These are phyloP conservation scores for Fabrea salina DNA, from an alignment of 169 alveolate species.

Conservation along the genomic window DNA sequence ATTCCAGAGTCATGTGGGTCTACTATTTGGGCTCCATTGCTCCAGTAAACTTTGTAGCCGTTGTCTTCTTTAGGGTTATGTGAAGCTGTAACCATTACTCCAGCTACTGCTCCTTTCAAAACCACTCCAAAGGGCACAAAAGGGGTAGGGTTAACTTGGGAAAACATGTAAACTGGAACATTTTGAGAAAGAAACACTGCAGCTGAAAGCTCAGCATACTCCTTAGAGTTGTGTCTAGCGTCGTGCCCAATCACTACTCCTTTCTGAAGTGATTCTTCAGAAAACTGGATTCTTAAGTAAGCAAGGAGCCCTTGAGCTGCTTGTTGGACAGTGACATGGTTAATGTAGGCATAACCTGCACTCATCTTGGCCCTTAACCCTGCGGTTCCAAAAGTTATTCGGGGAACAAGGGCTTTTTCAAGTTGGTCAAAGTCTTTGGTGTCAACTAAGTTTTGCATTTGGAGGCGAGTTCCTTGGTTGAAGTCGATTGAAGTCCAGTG, in stretches of 20 bases:
- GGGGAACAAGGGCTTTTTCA: constrained; percentile 12
- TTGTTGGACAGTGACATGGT: constrained; percentile 76
- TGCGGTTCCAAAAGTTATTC: constrained; percentile 68
- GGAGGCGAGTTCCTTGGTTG: constrained; percentile 36
- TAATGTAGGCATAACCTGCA: constrained; percentile 77
- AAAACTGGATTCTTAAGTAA: constrained; percentile 61
- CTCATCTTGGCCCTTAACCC: constrained; percentile 82
- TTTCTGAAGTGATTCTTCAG: constrained; percentile 52
- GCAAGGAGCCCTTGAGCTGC: constrained; percentile 82
- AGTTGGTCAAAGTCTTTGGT: constrained; percentile 15
- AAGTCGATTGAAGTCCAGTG: constrained; percentile 42
- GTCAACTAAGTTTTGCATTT: constrained; percentile 24
- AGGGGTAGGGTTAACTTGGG: constrained; percentile 71
- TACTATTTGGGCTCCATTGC: constrained; percentile 79
- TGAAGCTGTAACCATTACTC: constrained; percentile 85
- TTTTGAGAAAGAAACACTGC: constrained; percentile 77
- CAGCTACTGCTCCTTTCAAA: constrained; percentile 61
- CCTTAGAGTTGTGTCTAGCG: constrained; percentile 78
- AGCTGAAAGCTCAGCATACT: constrained; percentile 78
- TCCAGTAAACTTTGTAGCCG: constrained; percentile 82
- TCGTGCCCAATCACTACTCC: constrained; percentile 81
- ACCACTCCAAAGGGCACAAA: constrained; percentile 73
- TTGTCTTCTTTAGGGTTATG: constrained; percentile 82
- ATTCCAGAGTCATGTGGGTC: constrained; percentile 70
- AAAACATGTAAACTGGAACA: constrained; percentile 62